Percentiles rank a stretch among this genome's conserved stretches.
Conservation (phyloP, 2,329 filamentous ascomycete genomes). For the Talaromyces rugulosus region DNA sequence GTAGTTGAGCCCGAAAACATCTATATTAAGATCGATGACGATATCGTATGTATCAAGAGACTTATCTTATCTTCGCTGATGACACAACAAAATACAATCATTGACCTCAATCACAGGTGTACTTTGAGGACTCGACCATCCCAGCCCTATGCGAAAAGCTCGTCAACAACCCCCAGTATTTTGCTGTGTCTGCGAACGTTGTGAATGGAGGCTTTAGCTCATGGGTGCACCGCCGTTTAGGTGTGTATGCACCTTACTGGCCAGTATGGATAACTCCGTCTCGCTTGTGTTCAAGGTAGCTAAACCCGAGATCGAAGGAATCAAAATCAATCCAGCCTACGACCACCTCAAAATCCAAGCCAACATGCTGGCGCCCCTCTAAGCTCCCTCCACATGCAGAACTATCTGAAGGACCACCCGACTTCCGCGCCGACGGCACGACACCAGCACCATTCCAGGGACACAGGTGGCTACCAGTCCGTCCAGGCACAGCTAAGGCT, state of each 20-base stretch:
- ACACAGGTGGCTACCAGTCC: background rate
- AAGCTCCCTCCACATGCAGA: background rate
- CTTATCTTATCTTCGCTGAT: background rate
- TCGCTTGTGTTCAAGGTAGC: background rate
- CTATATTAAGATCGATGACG: constrained; percentile 1
- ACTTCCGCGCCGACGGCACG: background rate
- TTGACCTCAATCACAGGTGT: background rate
- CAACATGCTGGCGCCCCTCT: background rate
- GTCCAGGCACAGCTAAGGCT: background rate
- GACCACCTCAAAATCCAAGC: background rate
- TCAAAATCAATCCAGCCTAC: background rate
- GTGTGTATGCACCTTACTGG: background rate
- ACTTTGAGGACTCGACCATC: background rate
- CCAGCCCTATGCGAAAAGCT: background rate
- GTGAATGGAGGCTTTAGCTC: constrained; percentile 1
- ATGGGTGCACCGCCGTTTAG: constrained; percentile 1
- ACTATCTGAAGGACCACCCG: background rate
- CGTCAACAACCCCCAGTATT: background rate
- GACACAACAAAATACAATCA: background rate
- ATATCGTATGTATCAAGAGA: constrained; percentile 1
- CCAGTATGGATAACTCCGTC: background rate
- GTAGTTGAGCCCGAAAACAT: background rate
- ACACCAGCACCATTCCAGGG: constrained; percentile 2
- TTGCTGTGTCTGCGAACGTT: background rate
- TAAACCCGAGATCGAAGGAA: background rate